Percentiles rank a stretch among this genome's conserved stretches.
phyloP scores from a whole-genome alignment of 169 alveolate genomes.

The Eimeria tenella region DNA sequence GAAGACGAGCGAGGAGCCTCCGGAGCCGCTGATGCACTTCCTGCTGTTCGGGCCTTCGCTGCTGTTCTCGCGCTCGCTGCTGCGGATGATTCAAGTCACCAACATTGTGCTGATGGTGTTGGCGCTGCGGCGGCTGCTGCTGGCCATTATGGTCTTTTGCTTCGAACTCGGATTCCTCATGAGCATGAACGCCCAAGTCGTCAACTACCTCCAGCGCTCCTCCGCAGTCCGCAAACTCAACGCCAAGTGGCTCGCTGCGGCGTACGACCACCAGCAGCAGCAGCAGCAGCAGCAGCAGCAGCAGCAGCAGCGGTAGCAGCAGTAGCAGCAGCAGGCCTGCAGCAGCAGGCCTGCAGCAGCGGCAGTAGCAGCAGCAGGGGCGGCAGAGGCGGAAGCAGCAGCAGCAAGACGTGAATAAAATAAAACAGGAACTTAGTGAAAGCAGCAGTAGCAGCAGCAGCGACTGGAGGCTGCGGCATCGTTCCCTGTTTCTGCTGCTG shows the following conservation, averaged over 20 bases:
- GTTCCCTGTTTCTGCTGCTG: neutral
- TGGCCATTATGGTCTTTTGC: slow-evolving; percentile 62
- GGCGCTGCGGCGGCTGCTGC: slow-evolving; percentile 72
- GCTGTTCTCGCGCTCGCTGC: neutral
- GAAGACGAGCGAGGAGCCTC: slow-evolving; percentile 57
- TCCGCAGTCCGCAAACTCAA: slow-evolving; percentile 68
- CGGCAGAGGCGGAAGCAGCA: too few species aligned
- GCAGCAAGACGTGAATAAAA: too few species aligned
- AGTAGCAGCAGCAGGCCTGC: too few species aligned
- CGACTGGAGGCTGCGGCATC: too few species aligned
- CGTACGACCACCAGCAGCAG: neutral
- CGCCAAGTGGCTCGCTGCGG: slow-evolving; percentile 70
- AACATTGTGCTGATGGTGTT: slow-evolving; percentile 61
- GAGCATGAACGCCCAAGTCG: slow-evolving; percentile 73
- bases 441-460: too few species aligned
- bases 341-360: too few species aligned
- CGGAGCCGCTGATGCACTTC: slow-evolving; percentile 69
- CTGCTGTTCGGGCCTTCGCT: slow-evolving; percentile 48
- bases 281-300: too few species aligned
- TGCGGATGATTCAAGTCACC: neutral
- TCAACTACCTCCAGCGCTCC: slow-evolving; percentile 52
- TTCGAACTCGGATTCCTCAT: slow-evolving; percentile 77
- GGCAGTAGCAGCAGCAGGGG: too few species aligned
- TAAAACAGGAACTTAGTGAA: too few species aligned
- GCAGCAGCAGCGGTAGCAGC: too few species aligned